Evolutionary conservation across 148 eudicot genomes (phyloP).

Genomic region (Vaccinium macrocarpon): DNA sequence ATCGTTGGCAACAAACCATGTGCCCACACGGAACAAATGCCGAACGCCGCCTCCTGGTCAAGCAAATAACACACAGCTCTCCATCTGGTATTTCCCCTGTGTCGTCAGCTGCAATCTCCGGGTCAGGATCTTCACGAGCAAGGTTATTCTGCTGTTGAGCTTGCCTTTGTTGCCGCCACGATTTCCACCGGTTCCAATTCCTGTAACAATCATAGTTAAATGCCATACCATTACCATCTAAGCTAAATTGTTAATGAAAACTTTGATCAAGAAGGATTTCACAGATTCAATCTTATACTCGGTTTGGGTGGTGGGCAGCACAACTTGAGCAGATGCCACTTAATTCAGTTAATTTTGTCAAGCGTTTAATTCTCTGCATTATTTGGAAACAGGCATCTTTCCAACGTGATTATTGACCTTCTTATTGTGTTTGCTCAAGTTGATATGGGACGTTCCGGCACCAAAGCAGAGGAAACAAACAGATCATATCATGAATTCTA

Average conservation of each 20-base stretch:
- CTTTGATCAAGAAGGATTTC: neutral
- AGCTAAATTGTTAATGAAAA: neutral
- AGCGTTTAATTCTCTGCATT: neutral
- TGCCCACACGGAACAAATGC: slow-evolving; percentile 98
- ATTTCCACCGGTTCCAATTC: slow-evolving; percentile 72
- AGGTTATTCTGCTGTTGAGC: slow-evolving; percentile 33
- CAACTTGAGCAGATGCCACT: neutral
- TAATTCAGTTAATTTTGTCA: neutral
- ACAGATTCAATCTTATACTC: neutral
- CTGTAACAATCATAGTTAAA: slow-evolving; percentile 28
- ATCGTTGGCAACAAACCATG: slow-evolving; percentile 73
- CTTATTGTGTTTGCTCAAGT: neutral
- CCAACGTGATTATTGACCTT: neutral
- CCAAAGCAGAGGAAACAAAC: neutral
- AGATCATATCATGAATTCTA: neutral
- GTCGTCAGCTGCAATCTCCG: slow-evolving; percentile 45
- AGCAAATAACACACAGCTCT: slow-evolving; percentile 65
- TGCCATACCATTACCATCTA: neutral
- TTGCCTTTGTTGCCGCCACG: slow-evolving; percentile 55
- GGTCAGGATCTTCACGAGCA: slow-evolving; percentile 15
- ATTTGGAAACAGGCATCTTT: neutral
- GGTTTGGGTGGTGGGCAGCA: neutral
- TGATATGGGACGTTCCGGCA: neutral
- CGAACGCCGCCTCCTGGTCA: slow-evolving; percentile 60
- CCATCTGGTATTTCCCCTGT: slow-evolving; percentile 67